Percentiles rank a stretch among this genome's conserved stretches.
Conservation (phyloP, 164 flowering plant species). For the Cinnamomum chago region DNA sequence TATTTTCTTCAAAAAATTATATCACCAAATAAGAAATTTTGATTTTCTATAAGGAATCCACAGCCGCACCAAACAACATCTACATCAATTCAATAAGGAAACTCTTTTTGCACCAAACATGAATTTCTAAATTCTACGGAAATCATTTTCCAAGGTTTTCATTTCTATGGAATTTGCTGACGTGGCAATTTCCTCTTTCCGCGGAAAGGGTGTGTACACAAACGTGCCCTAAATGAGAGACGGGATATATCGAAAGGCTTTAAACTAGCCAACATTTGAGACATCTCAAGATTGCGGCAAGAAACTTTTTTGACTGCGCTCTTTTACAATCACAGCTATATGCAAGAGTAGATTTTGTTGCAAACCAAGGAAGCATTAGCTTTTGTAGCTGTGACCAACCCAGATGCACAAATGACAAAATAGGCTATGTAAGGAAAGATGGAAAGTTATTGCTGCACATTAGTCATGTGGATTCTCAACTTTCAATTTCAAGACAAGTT, state of each 20-base stretch:
- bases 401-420: neutral
- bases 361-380: neutral
- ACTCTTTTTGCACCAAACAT: too few relatives aligned
- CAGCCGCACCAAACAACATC: too few relatives aligned
- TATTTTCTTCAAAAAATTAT: too few relatives aligned
- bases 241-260: neutral
- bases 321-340: neutral
- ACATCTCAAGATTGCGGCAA: neutral
- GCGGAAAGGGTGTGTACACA: too few relatives aligned
- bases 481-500: neutral
- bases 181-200: too few relatives aligned
- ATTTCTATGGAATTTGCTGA: too few relatives aligned
- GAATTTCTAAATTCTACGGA: too few relatives aligned
- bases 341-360: neutral
- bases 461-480: neutral
- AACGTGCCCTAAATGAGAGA: neutral
- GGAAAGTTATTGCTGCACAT: neutral
- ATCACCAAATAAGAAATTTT: too few relatives aligned
- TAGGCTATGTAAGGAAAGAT: neutral
- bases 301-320: neutral
- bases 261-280: neutral
- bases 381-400: neutral
- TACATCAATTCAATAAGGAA: too few relatives aligned
- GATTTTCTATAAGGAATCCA: too few relatives aligned
- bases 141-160: too few relatives aligned